Conservation (phyloP, 306 rosid genomes). For the Sindora glabra region DNA sequence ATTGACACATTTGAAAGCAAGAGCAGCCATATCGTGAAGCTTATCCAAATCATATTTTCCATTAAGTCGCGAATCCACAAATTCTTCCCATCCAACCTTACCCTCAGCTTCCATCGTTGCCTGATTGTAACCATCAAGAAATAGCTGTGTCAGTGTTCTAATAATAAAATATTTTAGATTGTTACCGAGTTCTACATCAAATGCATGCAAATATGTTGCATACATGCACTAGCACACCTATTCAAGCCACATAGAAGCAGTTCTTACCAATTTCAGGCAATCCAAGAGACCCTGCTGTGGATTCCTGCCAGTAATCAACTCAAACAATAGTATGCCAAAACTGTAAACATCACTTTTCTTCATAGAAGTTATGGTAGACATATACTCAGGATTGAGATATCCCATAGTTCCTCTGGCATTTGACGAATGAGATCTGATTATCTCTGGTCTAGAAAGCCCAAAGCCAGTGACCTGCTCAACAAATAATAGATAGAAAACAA, state of each 20-base stretch:
- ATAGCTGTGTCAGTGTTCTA: no score
- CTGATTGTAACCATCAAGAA: slow-evolving; percentile 16
- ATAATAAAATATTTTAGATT: no score
- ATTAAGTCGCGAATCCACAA: slow-evolving; percentile 26
- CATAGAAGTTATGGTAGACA: slow-evolving; percentile 34
- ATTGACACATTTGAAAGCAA: slow-evolving; percentile 34
- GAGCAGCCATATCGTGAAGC: slow-evolving; percentile 31
- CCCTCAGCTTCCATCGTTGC: slow-evolving; percentile 36
- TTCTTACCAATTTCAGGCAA: slow-evolving; percentile 35
- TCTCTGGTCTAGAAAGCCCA: slow-evolving; percentile 41
- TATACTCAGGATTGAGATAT: slow-evolving; percentile 38
- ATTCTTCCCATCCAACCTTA: slow-evolving; percentile 46
- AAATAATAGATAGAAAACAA: background rate
- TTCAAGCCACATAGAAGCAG: background rate
- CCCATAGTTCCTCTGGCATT: slow-evolving; percentile 34
- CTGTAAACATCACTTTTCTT: slow-evolving; percentile 54
- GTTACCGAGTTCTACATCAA: no score
- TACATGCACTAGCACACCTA: background rate
- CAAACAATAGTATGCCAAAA: slow-evolving; percentile 49
- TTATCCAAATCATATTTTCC: slow-evolving; percentile 28
- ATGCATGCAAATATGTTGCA: no score
- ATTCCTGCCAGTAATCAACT: slow-evolving; percentile 35
- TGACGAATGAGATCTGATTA: slow-evolving; percentile 19
- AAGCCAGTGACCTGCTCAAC: slow-evolving; percentile 36
- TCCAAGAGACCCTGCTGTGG: slow-evolving; percentile 52